Evolutionary conservation across 1,139 yeast genomes (phyloP).

Genomic region (Yamadazyma diddensiae): DNA sequence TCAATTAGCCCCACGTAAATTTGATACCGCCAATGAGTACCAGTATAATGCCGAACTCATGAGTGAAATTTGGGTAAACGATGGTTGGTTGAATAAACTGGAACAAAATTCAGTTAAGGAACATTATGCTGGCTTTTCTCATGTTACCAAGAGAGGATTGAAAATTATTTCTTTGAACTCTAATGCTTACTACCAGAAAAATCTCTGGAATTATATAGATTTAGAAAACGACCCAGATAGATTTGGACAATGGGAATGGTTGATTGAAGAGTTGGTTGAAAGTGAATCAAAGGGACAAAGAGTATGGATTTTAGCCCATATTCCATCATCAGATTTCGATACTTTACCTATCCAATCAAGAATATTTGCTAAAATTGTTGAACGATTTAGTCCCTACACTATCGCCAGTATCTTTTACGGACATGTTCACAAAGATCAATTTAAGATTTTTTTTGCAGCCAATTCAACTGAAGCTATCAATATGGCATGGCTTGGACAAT

Average conservation of each 20-base stretch:
- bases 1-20: conserved; percentile 53
- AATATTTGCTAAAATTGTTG: conserved; percentile 54
- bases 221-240: conserved; percentile 52
- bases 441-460: conserved; percentile 51
- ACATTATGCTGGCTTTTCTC: conserved; percentile 65
- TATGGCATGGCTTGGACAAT: conserved; percentile 65
- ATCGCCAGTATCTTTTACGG: conserved; percentile 71
- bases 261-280: conserved; percentile 57
- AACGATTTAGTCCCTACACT: conserved; percentile 66
- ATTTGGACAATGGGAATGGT: conserved; percentile 62
- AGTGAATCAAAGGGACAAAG: conserved; percentile 56
- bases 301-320: conserved; percentile 72
- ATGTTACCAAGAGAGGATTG: conserved; percentile 53
- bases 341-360: conserved; percentile 62
- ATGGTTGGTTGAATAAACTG: conserved; percentile 35
- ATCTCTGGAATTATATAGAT: conserved; percentile 61
- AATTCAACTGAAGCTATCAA: conserved; percentile 43
- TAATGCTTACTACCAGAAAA: conserved; percentile 63
- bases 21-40: conserved; percentile 43
- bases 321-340: conserved; percentile 55
- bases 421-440: conserved; percentile 71
- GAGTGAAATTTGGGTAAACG: conserved; percentile 53
- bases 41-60: conserved; percentile 60
- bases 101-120: conserved; percentile 19
- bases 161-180: conserved; percentile 66